Evolutionary conservation across 2,329 filamentous ascomycete genomes (phyloP), one percentile per base, ranked within the genome.

Genomic region (Neofusicoccum laricinum): DNA sequence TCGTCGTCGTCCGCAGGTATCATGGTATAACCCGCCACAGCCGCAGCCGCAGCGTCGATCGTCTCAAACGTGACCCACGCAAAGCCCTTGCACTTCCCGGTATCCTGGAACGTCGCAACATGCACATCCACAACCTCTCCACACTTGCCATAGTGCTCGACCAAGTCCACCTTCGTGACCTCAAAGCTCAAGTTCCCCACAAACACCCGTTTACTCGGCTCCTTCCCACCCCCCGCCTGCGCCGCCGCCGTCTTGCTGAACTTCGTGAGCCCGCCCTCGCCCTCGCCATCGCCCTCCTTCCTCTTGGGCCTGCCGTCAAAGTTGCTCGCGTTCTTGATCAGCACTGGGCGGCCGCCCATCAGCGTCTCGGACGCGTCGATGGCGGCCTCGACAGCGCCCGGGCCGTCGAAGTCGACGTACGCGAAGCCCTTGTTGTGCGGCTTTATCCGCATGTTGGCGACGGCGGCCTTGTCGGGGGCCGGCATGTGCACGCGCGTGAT

Each of bases 21-120:
- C 78, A 88, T 87, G 66, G 92, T 84, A 71, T 90, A 97, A 0
- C 94, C 94, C 74, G 88, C 89, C 68, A 96, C 92, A 3, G 91
- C 91, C 71, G 85, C 85, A 57, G 88, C 86, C 0, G 92, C 92
- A 0, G 90, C 86, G 64, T 91, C 88, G 11, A 93, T 74, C 58
- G 93, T 88, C 73, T 89, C 88, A 78, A 98, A 99, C 67, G 91
- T 91, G 66, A 99, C 88, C 93, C 95, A 99, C 5, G 90, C 95
- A 79, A 90, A 99, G 17, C 95, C 96, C 80, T 98, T 98, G 82
- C 95, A 99, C 80, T 98, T 99, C 48, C 95, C 95, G 19, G 90
- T 90, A 76, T 99, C 96, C 77, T 98, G 92, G 74, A 99, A 99
- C 0, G 93, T 97, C 2, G 95, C 95, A 69, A 98, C 82, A 79